phyloP scores from a whole-genome alignment of 192 early-diverging fungal genomes.

The Entomortierella chlamydospora region DNA sequence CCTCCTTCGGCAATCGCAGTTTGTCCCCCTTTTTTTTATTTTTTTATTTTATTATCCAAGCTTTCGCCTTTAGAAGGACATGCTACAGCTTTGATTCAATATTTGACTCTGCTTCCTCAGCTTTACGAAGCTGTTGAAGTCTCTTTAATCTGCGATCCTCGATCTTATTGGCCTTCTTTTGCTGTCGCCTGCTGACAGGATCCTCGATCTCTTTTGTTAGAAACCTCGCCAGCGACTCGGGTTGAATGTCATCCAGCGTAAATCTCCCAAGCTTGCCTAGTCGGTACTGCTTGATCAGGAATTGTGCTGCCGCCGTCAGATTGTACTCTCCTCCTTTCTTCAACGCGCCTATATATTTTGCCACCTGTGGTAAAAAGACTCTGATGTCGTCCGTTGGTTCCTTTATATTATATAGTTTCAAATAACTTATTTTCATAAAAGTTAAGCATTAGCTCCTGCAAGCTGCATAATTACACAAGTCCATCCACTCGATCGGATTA shows the following conservation, averaged over 20 bases:
- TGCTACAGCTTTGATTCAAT: constrained; percentile 8
- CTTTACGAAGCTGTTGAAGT: constrained; percentile 23
- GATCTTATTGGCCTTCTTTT: constrained; percentile 62
- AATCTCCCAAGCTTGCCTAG: constrained; percentile 82
- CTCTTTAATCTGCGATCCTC: constrained; percentile 54
- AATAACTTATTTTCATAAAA: constrained; percentile 55
- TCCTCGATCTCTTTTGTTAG: constrained; percentile 50
- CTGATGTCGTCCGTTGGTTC: constrained; percentile 79
- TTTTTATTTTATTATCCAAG: background rate
- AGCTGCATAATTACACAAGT: too few species aligned
- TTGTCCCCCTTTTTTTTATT: background rate
- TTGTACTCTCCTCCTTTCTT: constrained; percentile 76
- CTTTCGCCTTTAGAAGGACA: background rate
- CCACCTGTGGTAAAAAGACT: constrained; percentile 73
- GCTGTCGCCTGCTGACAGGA: constrained; percentile 53
- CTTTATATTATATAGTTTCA: constrained; percentile 62
- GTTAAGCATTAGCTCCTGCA: background rate
- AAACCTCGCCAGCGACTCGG: constrained; percentile 60
- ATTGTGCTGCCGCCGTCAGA: constrained; percentile 71
- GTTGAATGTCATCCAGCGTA: constrained; percentile 85
- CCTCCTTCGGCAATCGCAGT: too few species aligned
- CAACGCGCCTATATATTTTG: constrained; percentile 73
- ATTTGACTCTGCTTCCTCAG: constrained; percentile 21
- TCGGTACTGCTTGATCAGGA: constrained; percentile 85
- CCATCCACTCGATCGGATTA: too few species aligned